Evolutionary conservation across 140 eudicot genomes (phyloP).

Genomic region (Stevia rebaudiana): DNA sequence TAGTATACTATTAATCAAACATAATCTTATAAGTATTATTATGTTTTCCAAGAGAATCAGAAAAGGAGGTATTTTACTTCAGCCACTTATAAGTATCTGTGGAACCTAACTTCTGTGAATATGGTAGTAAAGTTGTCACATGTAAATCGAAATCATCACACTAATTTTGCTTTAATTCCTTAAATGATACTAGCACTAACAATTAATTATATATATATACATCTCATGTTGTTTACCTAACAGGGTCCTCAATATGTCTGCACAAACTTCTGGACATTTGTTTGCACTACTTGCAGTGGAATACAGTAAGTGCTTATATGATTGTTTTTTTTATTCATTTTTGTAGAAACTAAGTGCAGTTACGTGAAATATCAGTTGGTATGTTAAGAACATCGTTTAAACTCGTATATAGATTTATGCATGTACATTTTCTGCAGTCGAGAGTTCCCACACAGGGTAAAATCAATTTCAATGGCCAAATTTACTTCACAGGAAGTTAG

Average conservation of each 20-base stretch:
- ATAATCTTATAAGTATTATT: too few relatives aligned
- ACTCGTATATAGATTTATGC: neutral
- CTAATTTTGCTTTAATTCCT: too few relatives aligned
- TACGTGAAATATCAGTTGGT: too few relatives aligned
- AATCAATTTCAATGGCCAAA: conserved; percentile 84
- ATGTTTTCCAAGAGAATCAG: too few relatives aligned
- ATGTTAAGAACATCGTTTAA: neutral
- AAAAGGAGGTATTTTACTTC: too few relatives aligned
- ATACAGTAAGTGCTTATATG: conserved; percentile 95
- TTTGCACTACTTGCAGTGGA: conserved; percentile 92
- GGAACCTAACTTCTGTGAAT: too few relatives aligned
- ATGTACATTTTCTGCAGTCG: conserved; percentile 47
- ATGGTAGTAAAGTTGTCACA: too few relatives aligned
- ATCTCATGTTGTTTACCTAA: conserved; percentile 21
- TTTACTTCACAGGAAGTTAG: conserved; percentile 76
- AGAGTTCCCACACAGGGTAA: conserved; percentile 86
- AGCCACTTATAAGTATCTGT: too few relatives aligned
- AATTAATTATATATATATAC: neutral
- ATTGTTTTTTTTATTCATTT: neutral
- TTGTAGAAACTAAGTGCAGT: neutral
- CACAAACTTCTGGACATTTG: conserved; percentile 85
- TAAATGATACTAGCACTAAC: too few relatives aligned
- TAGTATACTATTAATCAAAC: too few relatives aligned
- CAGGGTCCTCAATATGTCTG: conserved; percentile 98
- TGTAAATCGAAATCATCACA: too few relatives aligned